Evolutionary conservation across 2,329 filamentous ascomycete genomes (phyloP), one percentile per base, ranked within the genome.

Genomic region (Neonectria sp.): DNA sequence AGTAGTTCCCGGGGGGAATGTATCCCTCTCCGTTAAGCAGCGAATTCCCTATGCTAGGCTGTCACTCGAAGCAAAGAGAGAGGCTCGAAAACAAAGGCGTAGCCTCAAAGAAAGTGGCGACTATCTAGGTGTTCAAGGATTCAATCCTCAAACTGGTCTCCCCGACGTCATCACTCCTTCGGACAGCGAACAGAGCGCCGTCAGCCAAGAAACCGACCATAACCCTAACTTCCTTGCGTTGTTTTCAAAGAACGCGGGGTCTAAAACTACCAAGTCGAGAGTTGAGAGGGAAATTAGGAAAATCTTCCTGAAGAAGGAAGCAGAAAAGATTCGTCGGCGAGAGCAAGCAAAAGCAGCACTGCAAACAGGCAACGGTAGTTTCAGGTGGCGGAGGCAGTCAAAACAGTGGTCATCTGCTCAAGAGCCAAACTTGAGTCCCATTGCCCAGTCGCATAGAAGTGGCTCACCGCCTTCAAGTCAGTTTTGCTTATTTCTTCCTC

Each of bases 51-150:
- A 58, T 2, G 48, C 62, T 40, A 51, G 45, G 13, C 48, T 65
- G 29, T 49, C 67, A 9, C 76, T 81, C 21, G 75, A 79, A 13
- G 75, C 75, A 2, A 83, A 79, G 59, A 74, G 68, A 45, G 76
- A 80, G 51, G 68, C 75, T 43, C 77, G 80, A 3, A 71, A 72
- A 7, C 78, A 82, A 40, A 82, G 87, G 6, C 81, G 82, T 51
- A 82, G 76, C 46, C 79, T 89, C 60, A 87, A 85, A 67, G 82
- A 85, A 60, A 88, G 86, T 60, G 87, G 87, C 5, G 88, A 91
- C 74, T 90, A 85, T 72, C 82, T 90, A 0, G 88, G 88, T 2
- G 86, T 90, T 2, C 87, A 89, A 65, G 88, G 88, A 4, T 81
- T 87, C 60, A 90, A 90, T 71, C 88, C 88, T 0, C 79, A 82